Evolutionary conservation across 352 stramenopile species (phyloP).

Genomic region (Phytophthora kernoviae): DNA sequence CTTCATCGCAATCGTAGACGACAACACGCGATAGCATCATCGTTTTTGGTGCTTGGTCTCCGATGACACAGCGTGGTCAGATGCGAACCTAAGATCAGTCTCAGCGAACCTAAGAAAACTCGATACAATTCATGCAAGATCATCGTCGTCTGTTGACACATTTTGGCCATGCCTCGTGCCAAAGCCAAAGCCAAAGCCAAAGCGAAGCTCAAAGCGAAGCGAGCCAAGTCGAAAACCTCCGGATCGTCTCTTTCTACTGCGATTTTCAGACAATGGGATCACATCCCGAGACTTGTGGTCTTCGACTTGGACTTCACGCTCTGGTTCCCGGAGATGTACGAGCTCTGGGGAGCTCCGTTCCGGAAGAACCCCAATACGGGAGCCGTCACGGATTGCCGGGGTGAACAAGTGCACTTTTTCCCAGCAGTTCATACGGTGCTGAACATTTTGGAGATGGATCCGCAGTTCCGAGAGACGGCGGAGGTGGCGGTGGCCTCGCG

Average conservation of each 20-base stretch:
- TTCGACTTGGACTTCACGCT: slow-evolving; percentile 83
- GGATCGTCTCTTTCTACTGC: neutral
- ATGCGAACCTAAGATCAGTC: neutral
- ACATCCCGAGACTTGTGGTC: slow-evolving; percentile 69
- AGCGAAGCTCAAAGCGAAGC: slow-evolving; percentile 30
- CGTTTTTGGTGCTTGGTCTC: neutral
- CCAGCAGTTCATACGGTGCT: slow-evolving; percentile 70
- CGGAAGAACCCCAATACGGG: slow-evolving; percentile 61
- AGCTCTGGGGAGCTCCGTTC: slow-evolving; percentile 83
- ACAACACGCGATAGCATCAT: too few relatives aligned
- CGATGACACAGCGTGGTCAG: neutral
- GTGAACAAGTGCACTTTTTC: slow-evolving; percentile 85
- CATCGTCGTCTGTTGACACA: too few relatives aligned
- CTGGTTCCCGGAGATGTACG: slow-evolving; percentile 88
- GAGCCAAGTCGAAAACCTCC: slow-evolving; percentile 13
- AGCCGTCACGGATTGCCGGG: slow-evolving; percentile 66
- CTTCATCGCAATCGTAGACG: too few relatives aligned
- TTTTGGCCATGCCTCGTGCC: slow-evolving; percentile 16
- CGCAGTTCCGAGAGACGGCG: slow-evolving; percentile 63
- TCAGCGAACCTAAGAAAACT: neutral
- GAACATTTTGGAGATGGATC: slow-evolving; percentile 63
- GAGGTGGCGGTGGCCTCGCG: slow-evolving; percentile 76
- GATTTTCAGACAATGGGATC: slow-evolving; percentile 39
- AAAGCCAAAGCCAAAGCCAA: slow-evolving; percentile 15
- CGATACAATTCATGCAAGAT: neutral